Conservation (phyloP, 2,329 filamentous ascomycete species). For the Penicillium janthinellum region DNA sequence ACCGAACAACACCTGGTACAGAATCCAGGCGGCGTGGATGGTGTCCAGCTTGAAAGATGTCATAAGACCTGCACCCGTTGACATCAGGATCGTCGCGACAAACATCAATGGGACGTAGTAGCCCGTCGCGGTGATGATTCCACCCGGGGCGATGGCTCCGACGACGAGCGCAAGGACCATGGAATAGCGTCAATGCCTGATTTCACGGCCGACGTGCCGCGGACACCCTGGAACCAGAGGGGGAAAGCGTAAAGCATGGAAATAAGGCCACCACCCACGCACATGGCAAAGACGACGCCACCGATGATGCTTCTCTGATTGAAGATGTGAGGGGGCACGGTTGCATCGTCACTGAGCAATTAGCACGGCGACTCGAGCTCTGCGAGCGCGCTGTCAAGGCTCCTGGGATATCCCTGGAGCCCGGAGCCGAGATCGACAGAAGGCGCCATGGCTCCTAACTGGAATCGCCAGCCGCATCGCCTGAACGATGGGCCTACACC, state of each 20-base stretch:
- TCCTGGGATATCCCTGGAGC: not conserved
- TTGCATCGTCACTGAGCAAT: slow-evolving; percentile 37
- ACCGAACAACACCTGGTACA: slow-evolving; percentile 25
- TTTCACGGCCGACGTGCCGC: slow-evolving; percentile 45
- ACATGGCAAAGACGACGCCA: slow-evolving; percentile 37
- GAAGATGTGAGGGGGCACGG: slow-evolving; percentile 55
- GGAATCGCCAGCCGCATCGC: not conserved
- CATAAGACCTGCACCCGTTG: slow-evolving; percentile 21
- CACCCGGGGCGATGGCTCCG: slow-evolving; percentile 36
- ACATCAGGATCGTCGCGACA: slow-evolving; percentile 17
- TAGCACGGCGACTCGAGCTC: not conserved
- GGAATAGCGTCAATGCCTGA: slow-evolving; percentile 49
- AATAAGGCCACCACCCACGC: slow-evolving; percentile 43
- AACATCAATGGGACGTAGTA: slow-evolving; percentile 48
- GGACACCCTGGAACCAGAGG: slow-evolving; percentile 53
- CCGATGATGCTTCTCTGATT: slow-evolving; percentile 47
- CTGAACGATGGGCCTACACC: not conserved
- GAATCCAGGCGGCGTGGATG: slow-evolving; percentile 22
- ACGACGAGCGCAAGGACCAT: slow-evolving; percentile 43
- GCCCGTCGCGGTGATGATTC: slow-evolving; percentile 36
- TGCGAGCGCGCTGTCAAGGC: not conserved
- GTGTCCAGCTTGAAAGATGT: slow-evolving; percentile 21
- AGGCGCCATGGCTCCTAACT: not conserved
- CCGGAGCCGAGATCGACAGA: not conserved
- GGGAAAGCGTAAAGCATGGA: slow-evolving; percentile 48